phyloP scores from a whole-genome alignment of 495 filamentous ascomycete genomes.

The Jackrogersella minutella region DNA sequence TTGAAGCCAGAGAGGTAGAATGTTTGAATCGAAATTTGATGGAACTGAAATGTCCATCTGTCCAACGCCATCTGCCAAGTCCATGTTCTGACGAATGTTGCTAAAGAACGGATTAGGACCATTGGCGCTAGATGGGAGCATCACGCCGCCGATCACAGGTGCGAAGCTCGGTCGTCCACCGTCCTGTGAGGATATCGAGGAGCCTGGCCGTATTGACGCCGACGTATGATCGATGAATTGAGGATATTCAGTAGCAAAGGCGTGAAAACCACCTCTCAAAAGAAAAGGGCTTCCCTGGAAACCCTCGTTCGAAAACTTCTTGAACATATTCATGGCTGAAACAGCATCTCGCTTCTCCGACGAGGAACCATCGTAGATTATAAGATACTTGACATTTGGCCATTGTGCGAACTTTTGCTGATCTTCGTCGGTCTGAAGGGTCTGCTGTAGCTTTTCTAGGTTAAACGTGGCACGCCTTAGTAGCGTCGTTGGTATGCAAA shows the following conservation, averaged over 20 bases:
- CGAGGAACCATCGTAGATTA: constrained; percentile 87
- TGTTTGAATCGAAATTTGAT: constrained; percentile 58
- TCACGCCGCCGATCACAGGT: constrained; percentile 86
- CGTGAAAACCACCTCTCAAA: constrained; percentile 66
- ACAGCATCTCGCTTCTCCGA: constrained; percentile 77
- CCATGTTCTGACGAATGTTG: constrained; percentile 97
- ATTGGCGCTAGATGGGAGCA: constrained; percentile 72
- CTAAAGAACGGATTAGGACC: constrained; percentile 89
- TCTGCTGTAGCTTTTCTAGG: constrained; percentile 86
- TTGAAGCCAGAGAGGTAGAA: constrained; percentile 80
- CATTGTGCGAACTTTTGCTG: constrained; percentile 79
- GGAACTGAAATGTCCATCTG: constrained; percentile 83
- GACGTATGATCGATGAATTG: constrained; percentile 57
- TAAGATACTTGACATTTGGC: constrained; percentile 74
- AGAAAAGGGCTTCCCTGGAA: constrained; percentile 79
- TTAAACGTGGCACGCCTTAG: constrained; percentile 92
- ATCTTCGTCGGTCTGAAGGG: constrained; percentile 79
- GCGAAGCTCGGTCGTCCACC: constrained; percentile 60
- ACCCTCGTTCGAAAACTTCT: constrained; percentile 87
- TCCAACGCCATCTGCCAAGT: constrained; percentile 91
- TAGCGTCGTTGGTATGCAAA: constrained; percentile 95
- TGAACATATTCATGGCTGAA: constrained; percentile 82
- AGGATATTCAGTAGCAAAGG: constrained; percentile 58
- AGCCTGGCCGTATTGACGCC: constrained; percentile 49
- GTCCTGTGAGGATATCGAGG: constrained; percentile 50